These are phyloP conservation scores for Penicillium chermesinum DNA, from an alignment of 495 filamentous ascomycete species.

Conservation along the genomic window DNA sequence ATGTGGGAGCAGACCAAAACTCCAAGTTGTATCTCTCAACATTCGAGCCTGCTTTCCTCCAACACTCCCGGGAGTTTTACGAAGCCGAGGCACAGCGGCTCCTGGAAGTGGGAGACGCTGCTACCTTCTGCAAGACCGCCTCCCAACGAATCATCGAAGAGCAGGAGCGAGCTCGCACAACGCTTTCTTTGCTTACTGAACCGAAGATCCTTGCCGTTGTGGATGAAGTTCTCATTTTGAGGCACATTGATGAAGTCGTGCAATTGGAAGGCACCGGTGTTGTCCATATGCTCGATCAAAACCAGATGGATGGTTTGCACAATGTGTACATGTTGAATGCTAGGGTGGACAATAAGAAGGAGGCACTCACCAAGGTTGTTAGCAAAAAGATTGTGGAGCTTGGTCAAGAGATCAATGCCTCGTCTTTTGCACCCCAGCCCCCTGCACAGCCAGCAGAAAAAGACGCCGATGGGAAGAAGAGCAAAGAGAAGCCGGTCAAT, in stretches of 20 bases:
- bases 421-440: slow-evolving; percentile 34
- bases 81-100: slow-evolving; percentile 63
- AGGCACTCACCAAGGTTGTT: slow-evolving; percentile 61
- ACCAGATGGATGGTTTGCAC: slow-evolving; percentile 66
- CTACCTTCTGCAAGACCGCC: slow-evolving; percentile 77
- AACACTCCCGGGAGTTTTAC: slow-evolving; percentile 70
- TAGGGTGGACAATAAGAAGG: slow-evolving; percentile 72
- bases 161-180: slow-evolving; percentile 70
- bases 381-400: slow-evolving; percentile 72
- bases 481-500: slow-evolving; percentile 50
- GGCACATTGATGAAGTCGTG: slow-evolving; percentile 75
- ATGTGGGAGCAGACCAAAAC: slow-evolving; percentile 59
- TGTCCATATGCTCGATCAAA: slow-evolving; percentile 85
- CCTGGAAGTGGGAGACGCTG: slow-evolving; percentile 71
- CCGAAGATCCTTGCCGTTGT: slow-evolving; percentile 72
- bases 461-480: slow-evolving; percentile 34
- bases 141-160: slow-evolving; percentile 73
- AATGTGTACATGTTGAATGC: slow-evolving; percentile 74
- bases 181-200: slow-evolving; percentile 63
- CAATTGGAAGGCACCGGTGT: slow-evolving; percentile 79
- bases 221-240: slow-evolving; percentile 71
- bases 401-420: slow-evolving; percentile 74
- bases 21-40: slow-evolving; percentile 76
- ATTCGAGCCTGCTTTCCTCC: slow-evolving; percentile 77
- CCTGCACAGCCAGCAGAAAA: slow-evolving; percentile 22